A percentile compares a stretch with the other conserved stretches of the same genome.
phyloP scores from a whole-genome alignment of 164 flowering plant species.

The Dillenia suffruticosa region DNA sequence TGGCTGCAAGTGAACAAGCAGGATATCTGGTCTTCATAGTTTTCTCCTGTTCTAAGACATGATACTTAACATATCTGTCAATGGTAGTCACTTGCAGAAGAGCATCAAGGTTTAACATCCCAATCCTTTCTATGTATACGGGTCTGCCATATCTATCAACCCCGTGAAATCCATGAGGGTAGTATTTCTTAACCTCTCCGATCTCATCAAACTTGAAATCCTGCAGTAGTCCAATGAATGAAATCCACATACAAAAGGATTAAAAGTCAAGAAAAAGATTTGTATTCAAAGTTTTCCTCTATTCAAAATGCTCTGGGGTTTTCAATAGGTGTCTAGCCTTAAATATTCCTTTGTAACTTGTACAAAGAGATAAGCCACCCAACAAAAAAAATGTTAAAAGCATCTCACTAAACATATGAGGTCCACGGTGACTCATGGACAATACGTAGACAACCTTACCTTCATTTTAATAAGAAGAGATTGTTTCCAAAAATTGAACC shows the following conservation, averaged over 20 bases:
- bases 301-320: too few relatives aligned
- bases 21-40: constrained; percentile 52
- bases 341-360: too few relatives aligned
- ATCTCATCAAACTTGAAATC: constrained; percentile 54
- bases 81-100: constrained; percentile 42
- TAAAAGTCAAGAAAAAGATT: neutral
- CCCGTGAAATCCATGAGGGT: constrained; percentile 79
- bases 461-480: too few relatives aligned
- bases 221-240: constrained; percentile 23
- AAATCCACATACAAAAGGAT: neutral
- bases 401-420: too few relatives aligned
- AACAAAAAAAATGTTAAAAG: too few relatives aligned
- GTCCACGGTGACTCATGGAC: too few relatives aligned
- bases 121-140: constrained; percentile 63
- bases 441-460: too few relatives aligned
- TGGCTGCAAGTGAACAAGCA: constrained; percentile 66
- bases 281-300: neutral
- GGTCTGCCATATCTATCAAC: constrained; percentile 66
- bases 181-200: constrained; percentile 49
- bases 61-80: constrained; percentile 56
- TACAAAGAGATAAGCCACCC: too few relatives aligned
- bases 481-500: too few relatives aligned
- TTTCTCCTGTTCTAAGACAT: constrained; percentile 65
- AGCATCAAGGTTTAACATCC: constrained; percentile 46
- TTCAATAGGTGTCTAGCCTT: too few relatives aligned